A percentile compares a stretch with the other conserved stretches of the same genome.
phyloP scores from a whole-genome alignment of 768 basidiomycete species.

The Leucocoprinus leucothites region DNA sequence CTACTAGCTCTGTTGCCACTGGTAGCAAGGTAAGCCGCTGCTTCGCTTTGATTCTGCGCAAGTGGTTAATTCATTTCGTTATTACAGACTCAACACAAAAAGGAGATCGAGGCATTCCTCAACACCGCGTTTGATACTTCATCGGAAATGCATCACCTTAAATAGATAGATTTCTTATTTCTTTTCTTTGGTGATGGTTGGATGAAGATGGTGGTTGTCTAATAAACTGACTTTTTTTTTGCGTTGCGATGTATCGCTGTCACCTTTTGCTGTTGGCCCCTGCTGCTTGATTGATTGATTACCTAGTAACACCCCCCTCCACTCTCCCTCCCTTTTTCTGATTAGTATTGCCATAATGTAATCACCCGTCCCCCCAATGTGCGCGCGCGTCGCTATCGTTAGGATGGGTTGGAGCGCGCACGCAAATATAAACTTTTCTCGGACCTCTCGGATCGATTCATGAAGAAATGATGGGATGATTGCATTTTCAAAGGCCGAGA shows the following conservation, averaged over 20 bases:
- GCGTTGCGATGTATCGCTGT: no score
- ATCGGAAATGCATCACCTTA: constrained; percentile 11
- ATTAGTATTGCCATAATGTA: constrained; percentile 10
- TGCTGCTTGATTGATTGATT: neutral
- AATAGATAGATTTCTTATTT: neutral
- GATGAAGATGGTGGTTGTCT: neutral
- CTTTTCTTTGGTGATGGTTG: neutral
- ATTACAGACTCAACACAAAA: constrained; percentile 78
- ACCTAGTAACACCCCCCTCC: neutral
- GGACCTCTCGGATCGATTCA: no score
- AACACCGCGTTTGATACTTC: constrained; percentile 47
- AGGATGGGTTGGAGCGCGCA: no score
- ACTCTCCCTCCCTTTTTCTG: neutral
- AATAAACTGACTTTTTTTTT: neutral
- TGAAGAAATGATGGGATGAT: no score
- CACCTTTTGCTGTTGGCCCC: no score
- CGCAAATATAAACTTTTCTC: no score
- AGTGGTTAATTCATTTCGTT: neutral
- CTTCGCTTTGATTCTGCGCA: no score
- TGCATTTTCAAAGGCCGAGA: no score
- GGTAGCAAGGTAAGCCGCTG: constrained; percentile 71
- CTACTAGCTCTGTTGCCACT: constrained; percentile 89
- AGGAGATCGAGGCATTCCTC: constrained; percentile 80
- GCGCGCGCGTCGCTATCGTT: no score
- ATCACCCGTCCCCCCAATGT: neutral